These are phyloP conservation scores for Chaetomium sp. DNA, from an alignment of 2,329 filamentous ascomycete genomes.

Conservation along the genomic window DNA sequence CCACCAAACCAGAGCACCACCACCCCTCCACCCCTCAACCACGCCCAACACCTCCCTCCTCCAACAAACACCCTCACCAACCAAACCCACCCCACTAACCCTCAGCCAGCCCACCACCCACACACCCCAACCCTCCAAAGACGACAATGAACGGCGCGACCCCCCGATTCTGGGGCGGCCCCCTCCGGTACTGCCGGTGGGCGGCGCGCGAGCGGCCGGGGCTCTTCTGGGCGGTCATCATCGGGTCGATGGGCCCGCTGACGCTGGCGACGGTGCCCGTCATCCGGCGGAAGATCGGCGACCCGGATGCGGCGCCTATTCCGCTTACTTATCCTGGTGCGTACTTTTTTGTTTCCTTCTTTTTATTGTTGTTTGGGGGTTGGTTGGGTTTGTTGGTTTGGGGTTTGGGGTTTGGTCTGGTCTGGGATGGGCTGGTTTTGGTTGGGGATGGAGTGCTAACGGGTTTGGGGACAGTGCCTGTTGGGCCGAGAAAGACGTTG, in stretches of 20 bases:
- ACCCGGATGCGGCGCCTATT: conserved; percentile 69
- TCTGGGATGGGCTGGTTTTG: neutral
- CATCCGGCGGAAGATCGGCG: conserved; percentile 71
- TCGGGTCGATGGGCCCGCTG: conserved; percentile 74
- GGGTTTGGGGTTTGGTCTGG: neutral
- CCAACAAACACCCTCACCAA: neutral
- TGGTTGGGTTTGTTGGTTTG: too few relatives aligned
- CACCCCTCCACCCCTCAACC: neutral
- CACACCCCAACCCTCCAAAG: conserved; percentile 31
- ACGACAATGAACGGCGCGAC: conserved; percentile 66
- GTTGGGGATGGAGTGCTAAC: neutral
- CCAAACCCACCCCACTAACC: neutral
- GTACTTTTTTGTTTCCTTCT: conserved; percentile 42
- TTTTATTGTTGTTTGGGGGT: neutral
- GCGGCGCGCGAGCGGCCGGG: conserved; percentile 84
- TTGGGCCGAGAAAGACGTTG: conserved; percentile 60
- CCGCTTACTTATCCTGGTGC: conserved; percentile 92
- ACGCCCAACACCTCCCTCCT: neutral
- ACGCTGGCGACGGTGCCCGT: conserved; percentile 72
- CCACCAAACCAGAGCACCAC: neutral
- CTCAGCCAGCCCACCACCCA: neutral
- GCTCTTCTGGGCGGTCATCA: conserved; percentile 81
- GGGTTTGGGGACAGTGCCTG: conserved; percentile 52
- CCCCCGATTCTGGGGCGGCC: conserved; percentile 81
- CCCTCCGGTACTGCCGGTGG: conserved; percentile 86